Percentiles rank a stretch among this genome's conserved stretches.
phyloP scores from a whole-genome alignment of 345 rosid species.

The Camelina hispida region DNA sequence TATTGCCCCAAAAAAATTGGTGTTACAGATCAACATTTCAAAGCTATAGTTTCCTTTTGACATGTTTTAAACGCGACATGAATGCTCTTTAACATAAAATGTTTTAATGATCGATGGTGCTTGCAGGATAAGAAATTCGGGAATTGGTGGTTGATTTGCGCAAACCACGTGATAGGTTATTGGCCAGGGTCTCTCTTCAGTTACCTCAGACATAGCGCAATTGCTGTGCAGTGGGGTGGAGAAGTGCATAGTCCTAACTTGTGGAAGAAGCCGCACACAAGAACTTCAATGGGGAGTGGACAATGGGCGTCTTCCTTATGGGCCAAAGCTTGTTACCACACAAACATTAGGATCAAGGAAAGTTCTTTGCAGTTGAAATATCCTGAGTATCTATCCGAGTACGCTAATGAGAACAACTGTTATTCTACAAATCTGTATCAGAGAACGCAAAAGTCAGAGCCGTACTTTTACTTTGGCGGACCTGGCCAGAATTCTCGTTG shows the following conservation, averaged over 20 bases:
- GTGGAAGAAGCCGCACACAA: conserved; percentile 55
- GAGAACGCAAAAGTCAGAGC: conserved; percentile 35
- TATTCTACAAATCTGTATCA: conserved; percentile 42
- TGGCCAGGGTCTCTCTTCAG: conserved; percentile 50
- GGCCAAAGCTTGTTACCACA: conserved; percentile 44
- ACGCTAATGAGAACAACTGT: conserved; percentile 41
- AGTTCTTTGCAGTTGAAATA: conserved; percentile 46
- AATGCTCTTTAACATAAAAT: background rate
- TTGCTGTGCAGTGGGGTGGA: conserved; percentile 65
- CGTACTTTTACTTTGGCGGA: conserved; percentile 56
- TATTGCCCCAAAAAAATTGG: background rate
- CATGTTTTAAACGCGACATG: background rate
- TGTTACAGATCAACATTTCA: background rate
- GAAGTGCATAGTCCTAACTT: conserved; percentile 57
- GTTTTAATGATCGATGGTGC: background rate
- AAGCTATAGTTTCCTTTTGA: background rate
- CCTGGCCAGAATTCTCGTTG: conserved; percentile 49
- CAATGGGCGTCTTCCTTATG: background rate
- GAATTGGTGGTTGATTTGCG: conserved; percentile 57
- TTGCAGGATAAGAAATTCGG: conserved; percentile 48
- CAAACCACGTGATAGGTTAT: conserved; percentile 41
- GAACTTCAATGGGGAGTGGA: conserved; percentile 69
- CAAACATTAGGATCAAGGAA: conserved; percentile 50
- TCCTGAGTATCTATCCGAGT: conserved; percentile 44
- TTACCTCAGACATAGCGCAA: conserved; percentile 47